Evolutionary conservation across 495 filamentous ascomycete genomes (phyloP).

Genomic region (Xylaria scruposa): DNA sequence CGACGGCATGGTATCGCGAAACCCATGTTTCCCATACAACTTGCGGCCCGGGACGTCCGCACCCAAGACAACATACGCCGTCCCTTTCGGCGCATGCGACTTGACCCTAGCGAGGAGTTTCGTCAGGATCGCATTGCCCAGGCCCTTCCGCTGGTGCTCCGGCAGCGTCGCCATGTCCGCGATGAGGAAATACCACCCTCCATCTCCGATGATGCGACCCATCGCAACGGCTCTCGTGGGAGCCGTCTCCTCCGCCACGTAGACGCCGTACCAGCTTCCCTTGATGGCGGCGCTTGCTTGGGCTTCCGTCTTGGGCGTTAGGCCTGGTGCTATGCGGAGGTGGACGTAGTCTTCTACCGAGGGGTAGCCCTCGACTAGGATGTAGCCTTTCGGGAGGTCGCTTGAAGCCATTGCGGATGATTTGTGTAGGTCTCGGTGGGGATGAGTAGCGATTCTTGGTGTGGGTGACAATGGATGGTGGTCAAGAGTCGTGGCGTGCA

Average conservation of each 20-base stretch:
- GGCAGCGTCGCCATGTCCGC: slow-evolving; percentile 61
- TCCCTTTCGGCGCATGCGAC: slow-evolving; percentile 44
- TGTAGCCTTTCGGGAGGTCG: slow-evolving; percentile 44
- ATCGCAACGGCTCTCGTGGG: slow-evolving; percentile 49
- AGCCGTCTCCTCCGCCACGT: slow-evolving; percentile 41
- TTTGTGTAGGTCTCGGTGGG: neutral
- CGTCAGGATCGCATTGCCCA: slow-evolving; percentile 56
- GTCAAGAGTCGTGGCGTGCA: neutral
- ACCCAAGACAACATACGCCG: slow-evolving; percentile 53
- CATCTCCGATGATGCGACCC: slow-evolving; percentile 61
- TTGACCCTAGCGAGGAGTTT: slow-evolving; percentile 49
- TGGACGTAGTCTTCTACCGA: slow-evolving; percentile 46
- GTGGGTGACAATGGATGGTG: neutral
- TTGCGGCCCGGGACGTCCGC: slow-evolving; percentile 54
- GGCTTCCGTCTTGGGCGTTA: slow-evolving; percentile 47
- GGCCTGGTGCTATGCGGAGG: slow-evolving; percentile 42
- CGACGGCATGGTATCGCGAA: slow-evolving; percentile 41
- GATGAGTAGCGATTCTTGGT: neutral
- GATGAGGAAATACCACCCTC: slow-evolving; percentile 60
- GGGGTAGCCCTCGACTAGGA: slow-evolving; percentile 45
- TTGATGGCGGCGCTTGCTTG: slow-evolving; percentile 43
- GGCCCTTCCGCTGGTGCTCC: slow-evolving; percentile 55
- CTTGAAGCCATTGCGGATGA: slow-evolving; percentile 1
- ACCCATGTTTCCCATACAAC: slow-evolving; percentile 58
- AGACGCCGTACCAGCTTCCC: slow-evolving; percentile 54